phyloP scores from a whole-genome alignment of 1,284 basidiomycete species.

The Dichomitus squalens region DNA sequence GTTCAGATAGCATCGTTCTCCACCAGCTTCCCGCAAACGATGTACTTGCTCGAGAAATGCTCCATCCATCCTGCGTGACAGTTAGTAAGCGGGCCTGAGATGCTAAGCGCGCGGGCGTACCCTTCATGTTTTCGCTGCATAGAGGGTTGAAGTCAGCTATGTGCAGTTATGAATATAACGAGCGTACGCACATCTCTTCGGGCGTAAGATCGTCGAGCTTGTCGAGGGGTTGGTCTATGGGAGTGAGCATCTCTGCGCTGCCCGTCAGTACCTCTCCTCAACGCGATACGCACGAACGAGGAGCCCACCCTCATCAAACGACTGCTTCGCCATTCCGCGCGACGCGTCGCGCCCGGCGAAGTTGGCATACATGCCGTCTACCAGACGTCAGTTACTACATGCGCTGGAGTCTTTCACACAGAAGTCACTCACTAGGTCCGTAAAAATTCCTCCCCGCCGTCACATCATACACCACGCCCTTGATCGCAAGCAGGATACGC shows the following conservation, averaged over 20 bases:
- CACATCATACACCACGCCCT: constrained; percentile 90
- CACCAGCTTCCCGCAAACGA: constrained; percentile 81
- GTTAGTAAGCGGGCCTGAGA: background rate
- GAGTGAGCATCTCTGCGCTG: constrained; percentile 82
- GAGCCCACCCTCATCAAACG: constrained; percentile 80
- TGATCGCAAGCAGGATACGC: constrained; percentile 85
- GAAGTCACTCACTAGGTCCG: constrained; percentile 69
- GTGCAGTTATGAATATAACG: too few species aligned
- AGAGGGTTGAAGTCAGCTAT: background rate
- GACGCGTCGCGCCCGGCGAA: constrained; percentile 95
- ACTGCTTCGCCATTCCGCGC: constrained; percentile 96
- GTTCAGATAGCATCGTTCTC: constrained; percentile 54
- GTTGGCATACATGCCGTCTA: constrained; percentile 95
- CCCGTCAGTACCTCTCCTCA: background rate
- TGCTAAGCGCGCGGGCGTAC: constrained; percentile 35
- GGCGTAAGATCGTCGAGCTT: constrained; percentile 75
- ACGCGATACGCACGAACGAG: too few species aligned
- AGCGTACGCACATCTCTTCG: constrained; percentile 77
- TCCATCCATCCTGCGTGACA: constrained; percentile 76
- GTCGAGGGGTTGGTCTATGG: constrained; percentile 85
- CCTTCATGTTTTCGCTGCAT: constrained; percentile 86
- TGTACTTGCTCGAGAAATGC: constrained; percentile 88
- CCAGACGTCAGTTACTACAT: background rate
- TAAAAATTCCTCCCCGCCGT: constrained; percentile 89
- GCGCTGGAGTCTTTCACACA: background rate